phyloP scores from a whole-genome alignment of 106 monocot genomes.

The Allium cepa region DNA sequence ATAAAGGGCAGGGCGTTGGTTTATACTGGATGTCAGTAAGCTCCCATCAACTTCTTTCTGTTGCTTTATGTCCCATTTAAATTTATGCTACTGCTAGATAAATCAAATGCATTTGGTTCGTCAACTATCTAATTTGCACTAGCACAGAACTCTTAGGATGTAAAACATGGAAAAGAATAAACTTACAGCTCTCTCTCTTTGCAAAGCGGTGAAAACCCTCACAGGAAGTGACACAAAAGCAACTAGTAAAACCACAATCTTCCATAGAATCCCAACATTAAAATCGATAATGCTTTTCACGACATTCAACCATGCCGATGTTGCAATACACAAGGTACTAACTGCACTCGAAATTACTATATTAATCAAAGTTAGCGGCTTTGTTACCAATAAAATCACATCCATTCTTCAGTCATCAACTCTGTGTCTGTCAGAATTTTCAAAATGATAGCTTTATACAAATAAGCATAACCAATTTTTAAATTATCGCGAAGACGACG shows the following conservation, averaged over 20 bases:
- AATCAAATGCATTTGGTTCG: too few relatives aligned
- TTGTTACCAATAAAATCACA: not conserved
- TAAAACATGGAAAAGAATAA: not conserved
- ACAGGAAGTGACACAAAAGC: not conserved
- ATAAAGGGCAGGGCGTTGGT: too few relatives aligned
- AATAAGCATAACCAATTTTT: too few relatives aligned
- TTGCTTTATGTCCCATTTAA: too few relatives aligned
- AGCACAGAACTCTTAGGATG: too few relatives aligned
- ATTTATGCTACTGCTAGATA: too few relatives aligned
- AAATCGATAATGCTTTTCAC: constrained; percentile 1
- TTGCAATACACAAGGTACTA: not conserved
- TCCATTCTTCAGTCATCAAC: not conserved
- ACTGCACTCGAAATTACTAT: not conserved
- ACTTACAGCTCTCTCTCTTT: constrained; percentile 1
- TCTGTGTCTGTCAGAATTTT: too few relatives aligned
- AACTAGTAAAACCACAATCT: not conserved
- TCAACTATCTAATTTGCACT: too few relatives aligned
- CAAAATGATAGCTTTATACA: too few relatives aligned
- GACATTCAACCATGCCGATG: constrained; percentile 4
- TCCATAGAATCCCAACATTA: constrained; percentile 1
- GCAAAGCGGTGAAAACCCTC: not conserved
- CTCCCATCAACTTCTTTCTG: too few relatives aligned
- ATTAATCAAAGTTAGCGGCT: not conserved
- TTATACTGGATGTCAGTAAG: too few relatives aligned
- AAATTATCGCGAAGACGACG: too few relatives aligned